phyloP scores from a whole-genome alignment of 2,329 filamentous ascomycete species.

The Nigrospora sphaerica region DNA sequence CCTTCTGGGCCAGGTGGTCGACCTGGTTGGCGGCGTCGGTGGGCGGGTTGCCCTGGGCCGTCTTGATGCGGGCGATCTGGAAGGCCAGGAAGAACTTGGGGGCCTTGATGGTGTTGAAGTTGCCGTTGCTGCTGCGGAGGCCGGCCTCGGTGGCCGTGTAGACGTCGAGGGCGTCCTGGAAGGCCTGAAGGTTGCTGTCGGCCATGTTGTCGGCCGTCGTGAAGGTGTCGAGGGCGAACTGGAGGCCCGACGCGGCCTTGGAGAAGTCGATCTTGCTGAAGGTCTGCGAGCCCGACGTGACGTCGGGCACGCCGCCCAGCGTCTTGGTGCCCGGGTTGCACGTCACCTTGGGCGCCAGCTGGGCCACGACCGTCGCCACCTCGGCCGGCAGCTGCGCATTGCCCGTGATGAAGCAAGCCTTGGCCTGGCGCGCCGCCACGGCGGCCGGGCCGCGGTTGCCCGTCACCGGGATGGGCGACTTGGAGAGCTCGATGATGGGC shows the following conservation, averaged over 20 bases:
- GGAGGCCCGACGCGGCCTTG: conserved; percentile 37
- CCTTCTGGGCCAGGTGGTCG: conserved; percentile 50
- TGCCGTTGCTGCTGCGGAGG: conserved; percentile 44
- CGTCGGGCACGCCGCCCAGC: conserved; percentile 47
- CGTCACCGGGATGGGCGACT: background rate
- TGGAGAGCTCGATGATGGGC: background rate
- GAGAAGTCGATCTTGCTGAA: conserved; percentile 53
- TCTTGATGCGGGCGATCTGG: conserved; percentile 52
- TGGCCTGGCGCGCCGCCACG: background rate
- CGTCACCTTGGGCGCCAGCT: conserved; percentile 36
- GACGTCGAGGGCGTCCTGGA: conserved; percentile 46
- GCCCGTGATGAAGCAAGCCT: conserved; percentile 47
- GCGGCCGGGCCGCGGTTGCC: background rate
- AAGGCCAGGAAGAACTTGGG: conserved; percentile 58
- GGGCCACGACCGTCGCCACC: conserved; percentile 31
- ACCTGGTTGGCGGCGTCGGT: conserved; percentile 44
- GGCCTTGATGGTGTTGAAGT: conserved; percentile 45
- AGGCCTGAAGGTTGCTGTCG: conserved; percentile 38
- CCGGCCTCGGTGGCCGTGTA: conserved; percentile 55
- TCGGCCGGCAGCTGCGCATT: conserved; percentile 41
- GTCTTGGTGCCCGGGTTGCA: conserved; percentile 41
- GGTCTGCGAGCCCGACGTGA: conserved; percentile 38
- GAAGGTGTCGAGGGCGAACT: conserved; percentile 47
- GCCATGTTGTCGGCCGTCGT: conserved; percentile 43
- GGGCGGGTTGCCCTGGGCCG: conserved; percentile 49